Conservation (phyloP, 345 rosid genomes). For the Hibiscus mutabilis region DNA sequence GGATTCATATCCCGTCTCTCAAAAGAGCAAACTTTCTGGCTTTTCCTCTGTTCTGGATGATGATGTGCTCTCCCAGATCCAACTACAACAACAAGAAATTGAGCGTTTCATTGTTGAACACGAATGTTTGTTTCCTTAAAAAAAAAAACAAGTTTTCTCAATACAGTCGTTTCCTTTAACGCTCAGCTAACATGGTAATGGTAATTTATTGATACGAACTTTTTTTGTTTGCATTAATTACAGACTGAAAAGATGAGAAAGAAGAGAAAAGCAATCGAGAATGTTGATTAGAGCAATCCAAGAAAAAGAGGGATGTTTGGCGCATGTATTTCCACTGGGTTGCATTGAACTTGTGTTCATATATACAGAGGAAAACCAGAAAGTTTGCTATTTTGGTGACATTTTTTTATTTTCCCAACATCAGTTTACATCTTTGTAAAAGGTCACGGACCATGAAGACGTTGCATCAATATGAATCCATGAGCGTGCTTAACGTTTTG, state of each 20-base stretch:
- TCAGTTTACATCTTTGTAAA: not conserved
- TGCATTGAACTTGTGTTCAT: too few relatives aligned
- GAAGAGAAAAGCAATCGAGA: constrained; percentile 49
- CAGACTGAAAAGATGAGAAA: constrained; percentile 55
- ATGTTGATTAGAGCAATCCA: constrained; percentile 41
- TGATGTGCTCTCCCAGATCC: constrained; percentile 40
- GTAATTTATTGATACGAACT: not conserved
- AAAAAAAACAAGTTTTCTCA: too few relatives aligned
- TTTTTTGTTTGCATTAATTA: not conserved
- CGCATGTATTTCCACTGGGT: too few relatives aligned
- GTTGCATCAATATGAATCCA: not conserved
- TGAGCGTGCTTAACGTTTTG: not conserved
- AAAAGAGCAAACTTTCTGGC: constrained; percentile 28
- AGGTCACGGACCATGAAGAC: not conserved
- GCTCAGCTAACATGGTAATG: not conserved
- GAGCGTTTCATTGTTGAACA: constrained; percentile 46
- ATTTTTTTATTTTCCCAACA: not conserved
- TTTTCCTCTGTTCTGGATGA: constrained; percentile 30
- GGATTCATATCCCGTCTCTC: constrained; percentile 24
- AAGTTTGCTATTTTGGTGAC: not conserved
- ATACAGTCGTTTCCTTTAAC: too few relatives aligned
- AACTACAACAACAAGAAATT: constrained; percentile 51
- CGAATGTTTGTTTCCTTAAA: constrained; percentile 24
- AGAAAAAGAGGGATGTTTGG: constrained; percentile 15
- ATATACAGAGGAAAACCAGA: too few relatives aligned